A percentile compares a stretch with the other conserved stretches of the same genome.
phyloP scores from a whole-genome alignment of 73 alveolate genomes.

The Tetrahymena elliotti region DNA sequence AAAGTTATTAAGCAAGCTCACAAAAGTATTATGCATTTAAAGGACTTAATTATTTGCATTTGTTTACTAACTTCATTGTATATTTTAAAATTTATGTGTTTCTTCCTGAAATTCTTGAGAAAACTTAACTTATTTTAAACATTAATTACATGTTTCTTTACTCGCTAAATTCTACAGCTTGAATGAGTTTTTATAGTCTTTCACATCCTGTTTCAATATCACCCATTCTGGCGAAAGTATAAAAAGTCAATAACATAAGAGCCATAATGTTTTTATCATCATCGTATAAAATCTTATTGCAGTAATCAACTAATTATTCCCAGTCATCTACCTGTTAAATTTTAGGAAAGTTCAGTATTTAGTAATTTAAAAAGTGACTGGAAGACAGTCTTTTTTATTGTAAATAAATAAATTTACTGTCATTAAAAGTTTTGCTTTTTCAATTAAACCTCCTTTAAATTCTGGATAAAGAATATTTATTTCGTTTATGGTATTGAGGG shows the following conservation, averaged over 20 bases:
- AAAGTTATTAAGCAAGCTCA: constrained; percentile 77
- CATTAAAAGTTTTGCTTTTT: constrained; percentile 70
- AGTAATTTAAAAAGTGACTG: too few relatives aligned
- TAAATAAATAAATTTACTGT: neutral
- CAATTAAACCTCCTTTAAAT: constrained; percentile 67
- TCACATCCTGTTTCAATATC: constrained; percentile 81
- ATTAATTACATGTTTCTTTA: constrained; percentile 80
- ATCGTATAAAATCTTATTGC: constrained; percentile 59
- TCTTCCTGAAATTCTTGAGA: constrained; percentile 86
- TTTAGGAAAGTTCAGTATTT: neutral
- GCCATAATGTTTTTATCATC: constrained; percentile 70
- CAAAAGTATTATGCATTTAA: constrained; percentile 67
- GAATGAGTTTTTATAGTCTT: constrained; percentile 76
- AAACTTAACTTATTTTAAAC: constrained; percentile 69
- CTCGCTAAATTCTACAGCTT: constrained; percentile 68
- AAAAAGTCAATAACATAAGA: constrained; percentile 62
- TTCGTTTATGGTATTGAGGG: constrained; percentile 72
- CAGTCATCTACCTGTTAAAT: constrained; percentile 62
- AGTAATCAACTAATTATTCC: constrained; percentile 75
- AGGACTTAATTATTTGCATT: constrained; percentile 69
- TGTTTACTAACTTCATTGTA: constrained; percentile 65
- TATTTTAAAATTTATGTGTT: constrained; percentile 62
- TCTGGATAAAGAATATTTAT: constrained; percentile 55
- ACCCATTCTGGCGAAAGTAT: constrained; percentile 86
- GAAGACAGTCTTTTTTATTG: neutral